phyloP scores from a whole-genome alignment of 257 asterid species.

The Solanum ossicruentum region DNA sequence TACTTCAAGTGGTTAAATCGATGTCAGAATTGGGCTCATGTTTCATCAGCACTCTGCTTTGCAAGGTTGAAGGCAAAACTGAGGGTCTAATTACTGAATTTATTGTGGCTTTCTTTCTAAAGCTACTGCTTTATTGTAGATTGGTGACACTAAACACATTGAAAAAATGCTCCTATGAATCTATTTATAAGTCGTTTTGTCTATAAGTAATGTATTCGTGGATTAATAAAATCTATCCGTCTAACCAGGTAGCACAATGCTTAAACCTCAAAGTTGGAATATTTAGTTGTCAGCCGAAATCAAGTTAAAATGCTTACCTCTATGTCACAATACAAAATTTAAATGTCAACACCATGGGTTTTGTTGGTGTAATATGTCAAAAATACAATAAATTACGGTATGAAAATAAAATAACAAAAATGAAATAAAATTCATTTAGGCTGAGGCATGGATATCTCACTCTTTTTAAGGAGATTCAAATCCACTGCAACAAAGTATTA shows the following conservation, averaged over 20 bases:
- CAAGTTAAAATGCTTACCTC: background rate
- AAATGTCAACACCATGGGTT: too few relatives aligned
- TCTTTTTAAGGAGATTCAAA: too few relatives aligned
- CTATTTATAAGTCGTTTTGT: background rate
- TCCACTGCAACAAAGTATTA: too few relatives aligned
- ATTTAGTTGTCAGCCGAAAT: background rate
- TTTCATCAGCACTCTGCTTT: background rate
- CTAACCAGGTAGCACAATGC: background rate
- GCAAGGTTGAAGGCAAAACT: background rate
- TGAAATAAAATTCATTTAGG: too few relatives aligned
- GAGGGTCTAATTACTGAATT: background rate
- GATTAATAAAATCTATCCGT: background rate
- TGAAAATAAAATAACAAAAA: too few relatives aligned
- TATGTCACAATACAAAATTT: background rate
- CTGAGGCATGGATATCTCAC: too few relatives aligned
- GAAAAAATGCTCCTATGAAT: background rate
- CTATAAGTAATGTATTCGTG: background rate
- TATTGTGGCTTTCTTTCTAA: background rate
- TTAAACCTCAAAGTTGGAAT: background rate
- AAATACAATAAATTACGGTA: too few relatives aligned
- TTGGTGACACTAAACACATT: too few relatives aligned
- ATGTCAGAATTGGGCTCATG: background rate
- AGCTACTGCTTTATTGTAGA: too few relatives aligned
- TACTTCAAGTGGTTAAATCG: background rate
- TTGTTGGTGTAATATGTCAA: too few relatives aligned